phyloP scores from a whole-genome alignment of 495 filamentous ascomycete species.

The Aspergillus nanangensis region DNA sequence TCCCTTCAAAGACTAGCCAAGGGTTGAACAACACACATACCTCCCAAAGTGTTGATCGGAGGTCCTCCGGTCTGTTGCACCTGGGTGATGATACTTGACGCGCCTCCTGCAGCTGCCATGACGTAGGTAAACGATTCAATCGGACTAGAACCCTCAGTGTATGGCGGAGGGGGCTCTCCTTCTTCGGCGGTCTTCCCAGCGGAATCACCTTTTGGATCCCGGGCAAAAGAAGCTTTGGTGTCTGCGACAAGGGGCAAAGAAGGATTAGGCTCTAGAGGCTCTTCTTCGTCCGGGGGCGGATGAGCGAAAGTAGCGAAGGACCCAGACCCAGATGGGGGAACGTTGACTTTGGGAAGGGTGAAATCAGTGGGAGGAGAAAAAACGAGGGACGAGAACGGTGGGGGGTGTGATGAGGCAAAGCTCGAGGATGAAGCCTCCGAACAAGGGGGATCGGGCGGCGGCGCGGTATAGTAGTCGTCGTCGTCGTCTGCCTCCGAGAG shows the following conservation, averaged over 20 bases:
- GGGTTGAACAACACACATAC: constrained; percentile 55
- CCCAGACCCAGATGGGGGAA: constrained; percentile 53
- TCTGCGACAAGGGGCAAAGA: constrained; percentile 61
- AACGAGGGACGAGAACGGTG: constrained; percentile 64
- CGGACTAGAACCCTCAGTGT: constrained; percentile 90
- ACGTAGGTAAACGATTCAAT: constrained; percentile 92
- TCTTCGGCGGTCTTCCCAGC: constrained; percentile 71
- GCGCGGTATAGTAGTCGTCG: constrained; percentile 48
- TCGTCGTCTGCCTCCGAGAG: constrained; percentile 46
- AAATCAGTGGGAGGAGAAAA: constrained; percentile 36
- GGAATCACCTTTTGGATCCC: constrained; percentile 71
- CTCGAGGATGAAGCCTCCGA: constrained; percentile 63
- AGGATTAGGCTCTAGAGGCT: constrained; percentile 42
- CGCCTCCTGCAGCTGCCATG: constrained; percentile 95
- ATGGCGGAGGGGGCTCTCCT: constrained; percentile 89
- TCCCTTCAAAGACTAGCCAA: too few relatives aligned
- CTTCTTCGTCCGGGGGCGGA: constrained; percentile 27
- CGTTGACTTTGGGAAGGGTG: constrained; percentile 46
- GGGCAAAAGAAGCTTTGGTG: constrained; percentile 72
- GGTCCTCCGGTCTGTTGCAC: constrained; percentile 86
- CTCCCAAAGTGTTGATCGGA: constrained; percentile 82
- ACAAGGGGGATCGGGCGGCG: constrained; percentile 57
- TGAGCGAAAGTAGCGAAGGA: constrained; percentile 54
- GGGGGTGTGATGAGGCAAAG: constrained; percentile 49
- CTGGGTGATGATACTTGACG: constrained; percentile 97